Base-by-base conservation (phyloP, 2,329 filamentous ascomycete genomes). In the Penicillium hordei region DNA sequence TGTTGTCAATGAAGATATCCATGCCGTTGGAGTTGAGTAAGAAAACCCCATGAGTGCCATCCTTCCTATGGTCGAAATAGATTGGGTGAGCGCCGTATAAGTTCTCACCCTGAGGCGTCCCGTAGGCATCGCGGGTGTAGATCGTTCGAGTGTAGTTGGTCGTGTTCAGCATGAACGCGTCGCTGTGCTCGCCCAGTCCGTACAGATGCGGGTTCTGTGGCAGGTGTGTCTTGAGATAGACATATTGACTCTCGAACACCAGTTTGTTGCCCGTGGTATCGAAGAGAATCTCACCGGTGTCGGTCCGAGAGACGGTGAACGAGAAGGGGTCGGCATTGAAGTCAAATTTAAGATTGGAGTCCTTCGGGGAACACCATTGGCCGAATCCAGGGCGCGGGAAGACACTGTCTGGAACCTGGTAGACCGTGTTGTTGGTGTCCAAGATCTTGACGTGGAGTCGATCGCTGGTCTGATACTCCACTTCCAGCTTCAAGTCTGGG, bases 241-340 rank as follows among this genome's bases (percentile, higher is more conserved):
- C 72, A 65, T 89, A 91, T 70, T 91, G 88, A 15, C 83, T 83
- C 75, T 91, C 86, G 63, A 90, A 91, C 31, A 91, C 79, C 10
- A 91, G 75, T 15, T 78, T 77, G 8, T 82, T 80, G 3, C 81
- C 84, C 0, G 83, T 83, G 0, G 87, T 88, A 65, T 90, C 86
- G 68, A 89, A 89, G 13, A 89, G 42, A 5, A 57, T 48, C 40
- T 64, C 61, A 4, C 52, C 51, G 19, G 48, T 62, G n/a, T 52
- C 52, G 29, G 55, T 60, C 17, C 63, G 61, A 44, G 49, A 46
- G 7, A 90, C 78, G 0, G 76, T 78, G 74, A 90, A 90, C 12
- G 82, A 84, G 73, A 89, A 89, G 0, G 87, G 87, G 12, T 58
- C 52, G 10, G 56, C 56, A n/a, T 45, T 55, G 25, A 58, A 58